Evolutionary conservation across 169 alveolate genomes (phyloP).

Genomic region (Babesia sp.): DNA sequence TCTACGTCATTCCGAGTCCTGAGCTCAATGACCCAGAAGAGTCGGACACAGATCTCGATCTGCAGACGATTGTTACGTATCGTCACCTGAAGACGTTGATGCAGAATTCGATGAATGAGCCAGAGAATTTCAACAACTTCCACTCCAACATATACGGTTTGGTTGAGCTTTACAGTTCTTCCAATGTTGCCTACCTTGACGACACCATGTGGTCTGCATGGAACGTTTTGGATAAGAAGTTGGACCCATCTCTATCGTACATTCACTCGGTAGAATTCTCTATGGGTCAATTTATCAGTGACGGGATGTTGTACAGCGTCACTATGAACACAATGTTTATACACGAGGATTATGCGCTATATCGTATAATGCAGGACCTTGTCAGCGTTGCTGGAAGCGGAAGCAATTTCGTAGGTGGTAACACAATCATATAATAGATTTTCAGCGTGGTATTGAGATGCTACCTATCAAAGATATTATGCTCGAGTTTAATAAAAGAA

Average conservation of each 20-base stretch:
- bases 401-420: background rate
- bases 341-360: conserved; percentile 36
- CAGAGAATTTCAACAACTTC: background rate
- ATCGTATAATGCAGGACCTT: conserved; percentile 31
- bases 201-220: conserved; percentile 59
- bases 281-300: conserved; percentile 61
- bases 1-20: conserved; percentile 44
- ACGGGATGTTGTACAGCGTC: conserved; percentile 55
- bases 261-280: conserved; percentile 51
- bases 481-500: conserved; percentile 8
- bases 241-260: conserved; percentile 62
- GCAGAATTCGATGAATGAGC: background rate
- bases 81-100: conserved; percentile 44
- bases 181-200: conserved; percentile 55
- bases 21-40: background rate
- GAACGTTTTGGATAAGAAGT: conserved; percentile 39
- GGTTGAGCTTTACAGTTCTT: conserved; percentile 44
- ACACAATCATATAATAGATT: background rate
- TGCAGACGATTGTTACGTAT: conserved; percentile 40
- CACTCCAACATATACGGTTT: conserved; percentile 39
- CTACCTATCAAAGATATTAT: background rate
- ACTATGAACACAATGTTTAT: conserved; percentile 39
- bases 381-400: conserved; percentile 19
- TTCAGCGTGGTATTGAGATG: conserved; percentile 27
- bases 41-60: conserved; percentile 33